Evolutionary conservation across 2,329 filamentous ascomycete genomes (phyloP).

Genomic region (Malbranchea zuffiana): DNA sequence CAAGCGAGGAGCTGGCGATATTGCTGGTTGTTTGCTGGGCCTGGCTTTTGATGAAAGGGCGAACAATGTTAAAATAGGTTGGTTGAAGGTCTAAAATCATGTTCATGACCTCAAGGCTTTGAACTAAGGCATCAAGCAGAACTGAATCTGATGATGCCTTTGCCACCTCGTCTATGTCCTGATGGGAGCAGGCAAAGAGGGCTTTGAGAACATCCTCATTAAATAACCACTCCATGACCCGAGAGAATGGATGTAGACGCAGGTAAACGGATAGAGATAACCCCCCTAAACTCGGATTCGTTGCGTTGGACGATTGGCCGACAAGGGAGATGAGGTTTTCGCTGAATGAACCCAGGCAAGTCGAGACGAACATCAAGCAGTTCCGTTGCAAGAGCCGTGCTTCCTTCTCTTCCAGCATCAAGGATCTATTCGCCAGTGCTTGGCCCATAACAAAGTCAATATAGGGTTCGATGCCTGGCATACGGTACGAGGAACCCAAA

Average conservation of each 20-base stretch:
- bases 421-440: constrained; percentile 58
- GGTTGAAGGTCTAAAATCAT: constrained; percentile 76
- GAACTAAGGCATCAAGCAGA: constrained; percentile 64
- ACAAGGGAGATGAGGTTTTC: constrained; percentile 82
- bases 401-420: constrained; percentile 58
- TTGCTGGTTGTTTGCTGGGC: constrained; percentile 47
- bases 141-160: constrained; percentile 67
- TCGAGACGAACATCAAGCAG: constrained; percentile 72
- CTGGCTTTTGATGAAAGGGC: constrained; percentile 62
- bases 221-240: constrained; percentile 97
- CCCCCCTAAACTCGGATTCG: constrained; percentile 54
- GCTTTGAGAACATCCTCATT: constrained; percentile 77
- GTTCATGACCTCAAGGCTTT: constrained; percentile 73
- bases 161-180: constrained; percentile 61
- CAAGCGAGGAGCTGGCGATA: constrained; percentile 63
- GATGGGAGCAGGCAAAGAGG: constrained; percentile 67
- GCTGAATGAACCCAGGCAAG: constrained; percentile 78
- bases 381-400: constrained; percentile 62
- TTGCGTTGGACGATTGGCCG: constrained; percentile 62
- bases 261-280: constrained; percentile 65
- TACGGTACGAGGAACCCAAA: constrained; percentile 64
- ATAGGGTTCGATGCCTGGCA: constrained; percentile 82
- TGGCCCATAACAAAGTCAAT: constrained; percentile 80
- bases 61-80: constrained; percentile 82
- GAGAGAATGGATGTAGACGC: constrained; percentile 78